Evolutionary conservation across 441 rosid species (phyloP), one percentile per base, ranked within the genome.

Genomic region (Mallotus japonicus): DNA sequence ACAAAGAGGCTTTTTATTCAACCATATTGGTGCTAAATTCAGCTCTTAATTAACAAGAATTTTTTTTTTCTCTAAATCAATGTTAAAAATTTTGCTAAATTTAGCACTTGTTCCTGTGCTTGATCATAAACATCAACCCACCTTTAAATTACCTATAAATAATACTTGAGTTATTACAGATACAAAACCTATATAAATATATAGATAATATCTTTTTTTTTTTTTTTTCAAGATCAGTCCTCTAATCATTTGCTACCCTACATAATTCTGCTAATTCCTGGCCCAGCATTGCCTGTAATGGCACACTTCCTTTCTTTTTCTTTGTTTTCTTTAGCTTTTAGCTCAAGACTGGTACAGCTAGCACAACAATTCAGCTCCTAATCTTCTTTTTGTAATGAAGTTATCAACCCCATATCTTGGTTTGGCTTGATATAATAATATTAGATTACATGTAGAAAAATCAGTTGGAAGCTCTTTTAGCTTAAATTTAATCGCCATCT

Each of bases 71-170:
- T 66, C 54, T 57, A 65, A 70, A n/a, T 24, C 24, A 73, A 75
- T 69, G 68, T 75, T 61, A 66, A 59, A 28, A 62, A 67, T 82
- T 82, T 65, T 73, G 87, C 89, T 82, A 81, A 93, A 93, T 91
- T 89, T 90, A 90, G 89, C 94, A 86, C 82, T 79, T 93, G 96
- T 88, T 90, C 97, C 94, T 76, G 88, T 69, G 80, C 87, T 75
- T 75, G 9, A 47, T 64, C 15, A 51, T 51, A 4, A 54, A 6
- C 22, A 16, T 11, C 68, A 73, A 71, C 77, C 83, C 80, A 83
- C 76, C 86, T 83, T 58, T 49, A 62, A 51, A 66, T 15, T 37
- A 28, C 15, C 19, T 19, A 53, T 20, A 49, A 11, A 65, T 71
- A 40, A 42, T 12, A 71, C 65, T 73, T 58, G 47, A 58, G 69